A percentile compares a stretch with the other conserved stretches of the same genome.
phyloP scores from a whole-genome alignment of 2,329 filamentous ascomycete genomes.

The Fusarium illudens region DNA sequence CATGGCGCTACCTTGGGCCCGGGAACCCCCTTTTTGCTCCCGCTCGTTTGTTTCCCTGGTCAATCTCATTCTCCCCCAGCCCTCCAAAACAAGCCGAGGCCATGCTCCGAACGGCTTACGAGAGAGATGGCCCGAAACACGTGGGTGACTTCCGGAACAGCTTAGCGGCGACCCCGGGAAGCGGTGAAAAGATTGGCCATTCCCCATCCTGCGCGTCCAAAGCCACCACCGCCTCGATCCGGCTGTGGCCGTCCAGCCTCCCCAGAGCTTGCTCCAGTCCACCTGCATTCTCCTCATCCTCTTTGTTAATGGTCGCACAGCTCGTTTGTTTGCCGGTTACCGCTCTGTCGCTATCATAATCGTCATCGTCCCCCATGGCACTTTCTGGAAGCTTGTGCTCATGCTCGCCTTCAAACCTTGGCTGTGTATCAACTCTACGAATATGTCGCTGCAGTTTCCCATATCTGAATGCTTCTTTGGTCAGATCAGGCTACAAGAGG shows the following conservation, averaged over 20 bases:
- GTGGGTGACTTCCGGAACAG: slow-evolving; percentile 42
- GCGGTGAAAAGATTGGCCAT: slow-evolving; percentile 41
- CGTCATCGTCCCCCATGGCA: background rate
- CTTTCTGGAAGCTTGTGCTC: background rate
- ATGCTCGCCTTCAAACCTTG: background rate
- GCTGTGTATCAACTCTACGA: background rate
- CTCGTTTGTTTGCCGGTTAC: slow-evolving; percentile 7
- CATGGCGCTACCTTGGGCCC: slow-evolving; percentile 32
- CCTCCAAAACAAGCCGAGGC: slow-evolving; percentile 23
- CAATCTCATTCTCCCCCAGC: slow-evolving; percentile 4
- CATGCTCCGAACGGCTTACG: slow-evolving; percentile 31
- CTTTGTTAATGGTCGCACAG: slow-evolving; percentile 5
- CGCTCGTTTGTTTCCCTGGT: slow-evolving; percentile 31
- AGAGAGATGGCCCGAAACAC: slow-evolving; percentile 38
- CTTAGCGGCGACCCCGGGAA: slow-evolving; percentile 38
- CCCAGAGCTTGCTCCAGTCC: background rate
- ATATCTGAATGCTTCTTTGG: background rate
- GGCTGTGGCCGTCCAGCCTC: slow-evolving; percentile 17
- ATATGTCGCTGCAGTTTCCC: background rate
- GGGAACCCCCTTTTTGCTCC: slow-evolving; percentile 36
- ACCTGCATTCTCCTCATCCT: slow-evolving; percentile 10
- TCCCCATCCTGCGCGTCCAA: slow-evolving; percentile 15
- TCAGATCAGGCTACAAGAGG: background rate
- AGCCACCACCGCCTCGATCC: slow-evolving; percentile 34
- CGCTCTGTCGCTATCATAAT: background rate